phyloP scores from a whole-genome alignment of 768 basidiomycete species.

The Infundibulicybe gibba region DNA sequence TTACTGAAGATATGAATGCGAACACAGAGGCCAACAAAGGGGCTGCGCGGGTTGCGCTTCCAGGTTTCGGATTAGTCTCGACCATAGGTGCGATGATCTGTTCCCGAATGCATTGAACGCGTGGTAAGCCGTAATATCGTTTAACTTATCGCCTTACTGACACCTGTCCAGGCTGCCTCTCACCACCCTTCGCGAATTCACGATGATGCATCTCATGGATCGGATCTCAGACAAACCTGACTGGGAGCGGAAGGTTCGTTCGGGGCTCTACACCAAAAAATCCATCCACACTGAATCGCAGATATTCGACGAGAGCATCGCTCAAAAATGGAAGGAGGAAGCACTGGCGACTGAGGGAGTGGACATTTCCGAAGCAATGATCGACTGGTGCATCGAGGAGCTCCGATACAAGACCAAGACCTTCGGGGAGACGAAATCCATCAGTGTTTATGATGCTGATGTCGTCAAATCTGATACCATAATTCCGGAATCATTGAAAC shows the following conservation, averaged over 20 bases:
- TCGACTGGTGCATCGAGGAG: conserved; percentile 14
- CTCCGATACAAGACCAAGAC: conserved; percentile 12
- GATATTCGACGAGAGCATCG: conserved; percentile 14
- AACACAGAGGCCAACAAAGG: too few relatives aligned
- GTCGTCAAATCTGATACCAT: conserved; percentile 19
- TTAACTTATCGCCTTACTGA: not conserved
- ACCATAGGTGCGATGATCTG: not conserved
- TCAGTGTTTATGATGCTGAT: conserved; percentile 2
- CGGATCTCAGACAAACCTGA: conserved; percentile 27
- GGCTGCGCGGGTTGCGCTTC: not conserved
- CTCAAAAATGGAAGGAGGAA: conserved; percentile 13
- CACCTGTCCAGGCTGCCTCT: not conserved
- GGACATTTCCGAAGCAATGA: conserved; percentile 11
- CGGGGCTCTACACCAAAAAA: not conserved
- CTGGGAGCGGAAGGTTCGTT: conserved; percentile 27
- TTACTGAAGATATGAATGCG: too few relatives aligned
- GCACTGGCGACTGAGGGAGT: not conserved
- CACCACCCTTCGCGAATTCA: conserved; percentile 22
- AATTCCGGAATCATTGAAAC: conserved; percentile 11
- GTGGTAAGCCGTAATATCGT: not conserved
- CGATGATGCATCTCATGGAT: conserved; percentile 34
- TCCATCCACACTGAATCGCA: not conserved
- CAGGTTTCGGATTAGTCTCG: not conserved
- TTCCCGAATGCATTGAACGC: not conserved
- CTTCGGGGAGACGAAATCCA: conserved; percentile 6